Base-by-base conservation (phyloP, 177 flowering plant genomes). In the Vitis hybrid region DNA sequence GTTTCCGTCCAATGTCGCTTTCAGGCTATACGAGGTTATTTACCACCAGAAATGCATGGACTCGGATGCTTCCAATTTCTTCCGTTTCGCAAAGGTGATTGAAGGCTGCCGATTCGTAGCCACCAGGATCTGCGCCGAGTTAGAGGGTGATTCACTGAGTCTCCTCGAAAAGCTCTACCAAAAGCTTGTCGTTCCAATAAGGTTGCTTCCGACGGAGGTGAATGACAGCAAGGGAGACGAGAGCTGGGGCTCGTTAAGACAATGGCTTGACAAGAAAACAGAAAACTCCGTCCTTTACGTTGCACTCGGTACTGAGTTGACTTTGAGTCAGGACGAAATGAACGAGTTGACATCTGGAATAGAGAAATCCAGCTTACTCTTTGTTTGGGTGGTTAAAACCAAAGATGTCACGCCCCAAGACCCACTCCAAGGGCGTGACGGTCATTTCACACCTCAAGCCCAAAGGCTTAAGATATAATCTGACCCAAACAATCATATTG, bases 331-430 rank as follows among this genome's bases (percentile, higher is more conserved):
- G 18, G 78, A 78, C 12, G 62, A 79, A 21, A 50, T 74, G 64
- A 69, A 26, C 15, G 82, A 75, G 77, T 56, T 85, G 55, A 82
- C 89, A 3, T 69, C 45, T 2, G 86, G 89, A 14, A 58, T 85
- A 11, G 84, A 85, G 72, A 48, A 71, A 6, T 83, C 86, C 1
- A 74, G 69, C 18, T 51, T 80, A 18, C 86, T 85, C 0, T 85
- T 83, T 72, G 63, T 81, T 50, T 83, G 82, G 86, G 85, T 72
- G 3, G 49, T 83, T 0, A 55, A 83, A 49, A 73, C 72, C 3
- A 34, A 6, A 34, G 39, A 34, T 73, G n/a, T 17, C 17, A 17
- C 17, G 17, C 17, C 17, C 17, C 17, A 17, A 17, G 17, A 17
- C 17, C 17, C 17, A 17, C 17, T 17, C 17, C 17, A 17, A 17